Evolutionary conservation across 768 basidiomycete genomes (phyloP), one percentile per base, ranked within the genome.

Genomic region (Xerocomus potaroensis): DNA sequence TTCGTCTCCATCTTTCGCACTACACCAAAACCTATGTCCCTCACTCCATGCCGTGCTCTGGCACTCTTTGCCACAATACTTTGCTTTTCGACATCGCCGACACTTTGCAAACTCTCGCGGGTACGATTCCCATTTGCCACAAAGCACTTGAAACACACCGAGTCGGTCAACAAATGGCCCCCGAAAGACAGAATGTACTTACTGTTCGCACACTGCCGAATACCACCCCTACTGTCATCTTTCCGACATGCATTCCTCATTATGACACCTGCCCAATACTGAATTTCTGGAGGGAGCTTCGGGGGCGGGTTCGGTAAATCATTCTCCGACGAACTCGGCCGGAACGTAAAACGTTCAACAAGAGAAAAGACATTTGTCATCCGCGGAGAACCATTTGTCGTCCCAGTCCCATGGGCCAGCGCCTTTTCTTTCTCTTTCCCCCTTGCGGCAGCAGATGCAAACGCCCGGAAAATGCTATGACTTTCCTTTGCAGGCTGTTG

Each of bases 241-340:
- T 99, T 98, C 63, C 95, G 74, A 69, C 96, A 99, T 11, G 96
- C 96, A 65, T 99, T 99, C 43, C 96, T 79, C 96, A 98, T 99
- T 60, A 98, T 96, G n/a, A 97, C 95, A 3, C 93, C 92, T 0
- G 95, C 96, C 96, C 96, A 98, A 59, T 97, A 96, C 67, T 96
- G 91, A 19, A 99, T 95, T 64, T 98, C 95, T 9, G 77, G 73
- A 0, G 93, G 91, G 7, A 93, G 69, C 39, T 81, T 75, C 3
- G 86, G 84, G 5, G 80, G 83, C 0, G 83, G 80, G 44, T 80
- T 81, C 5, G 79, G 79, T 43, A 84, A 70, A 51, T 84, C 81
- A 16, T 77, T 78, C 60, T 94, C 92, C 1, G 82, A 79, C 9
- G 88, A 81, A 43, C 87, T 88, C 0, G 94, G 91, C 43, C 92